Conservation (phyloP, 2,329 filamentous ascomycete genomes). For the Cyphellophora attinorum region DNA sequence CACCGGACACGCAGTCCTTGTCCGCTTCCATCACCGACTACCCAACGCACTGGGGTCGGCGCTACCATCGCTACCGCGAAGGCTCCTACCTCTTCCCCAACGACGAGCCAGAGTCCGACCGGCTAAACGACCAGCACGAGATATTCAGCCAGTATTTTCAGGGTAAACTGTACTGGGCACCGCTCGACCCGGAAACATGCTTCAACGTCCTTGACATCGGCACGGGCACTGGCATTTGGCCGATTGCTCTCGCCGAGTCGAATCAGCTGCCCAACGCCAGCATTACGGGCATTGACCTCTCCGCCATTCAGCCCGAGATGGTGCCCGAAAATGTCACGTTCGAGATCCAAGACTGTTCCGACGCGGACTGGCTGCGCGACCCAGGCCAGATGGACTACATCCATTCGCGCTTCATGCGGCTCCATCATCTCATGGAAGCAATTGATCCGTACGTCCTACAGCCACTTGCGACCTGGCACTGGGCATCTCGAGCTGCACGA, state of each 20-base stretch:
- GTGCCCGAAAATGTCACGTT: constrained; percentile 68
- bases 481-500: constrained; percentile 40
- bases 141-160: constrained; percentile 40
- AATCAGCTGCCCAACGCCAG: constrained; percentile 47
- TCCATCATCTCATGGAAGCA: constrained; percentile 47
- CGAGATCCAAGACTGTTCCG: constrained; percentile 58
- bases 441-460: constrained; percentile 43
- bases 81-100: constrained; percentile 40
- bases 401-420: constrained; percentile 50
- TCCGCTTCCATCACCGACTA: constrained; percentile 34
- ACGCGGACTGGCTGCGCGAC: constrained; percentile 50
- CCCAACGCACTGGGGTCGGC: constrained; percentile 31
- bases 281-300: constrained; percentile 57
- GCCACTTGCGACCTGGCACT: constrained; percentile 44
- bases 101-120: constrained; percentile 45
- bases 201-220: constrained; percentile 47
- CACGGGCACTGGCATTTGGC: constrained; percentile 58
- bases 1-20: constrained; percentile 29
- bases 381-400: constrained; percentile 47
- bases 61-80: constrained; percentile 36
- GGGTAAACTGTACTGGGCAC: constrained; percentile 36
- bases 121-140: constrained; percentile 47
- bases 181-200: constrained; percentile 29
- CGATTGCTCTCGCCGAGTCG: constrained; percentile 51
- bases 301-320: constrained; percentile 54